These are phyloP conservation scores for Comarum palustre DNA, from an alignment of 306 rosid species.

Conservation along the genomic window DNA sequence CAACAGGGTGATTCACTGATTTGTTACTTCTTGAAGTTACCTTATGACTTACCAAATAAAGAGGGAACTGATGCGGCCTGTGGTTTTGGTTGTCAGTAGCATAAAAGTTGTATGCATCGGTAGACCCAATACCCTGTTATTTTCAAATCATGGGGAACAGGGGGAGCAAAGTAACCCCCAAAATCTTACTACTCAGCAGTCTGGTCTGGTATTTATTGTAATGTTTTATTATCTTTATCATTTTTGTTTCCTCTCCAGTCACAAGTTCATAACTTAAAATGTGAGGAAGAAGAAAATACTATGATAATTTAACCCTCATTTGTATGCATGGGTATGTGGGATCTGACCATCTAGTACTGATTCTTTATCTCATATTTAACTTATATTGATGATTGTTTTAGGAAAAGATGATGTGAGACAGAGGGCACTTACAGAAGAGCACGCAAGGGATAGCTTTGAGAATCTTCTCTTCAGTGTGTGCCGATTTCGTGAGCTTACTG, in stretches of 20 bases:
- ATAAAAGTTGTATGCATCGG: not conserved
- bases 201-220: not conserved
- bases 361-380: not conserved
- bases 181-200: not conserved
- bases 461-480: slow-evolving; percentile 90
- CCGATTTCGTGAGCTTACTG: slow-evolving; percentile 91
- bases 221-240: not conserved
- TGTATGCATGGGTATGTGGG: slow-evolving; percentile 1
- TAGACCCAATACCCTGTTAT: not conserved
- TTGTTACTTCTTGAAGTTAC: slow-evolving; percentile 1
- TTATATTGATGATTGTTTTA: slow-evolving; percentile 27
- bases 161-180: not conserved
- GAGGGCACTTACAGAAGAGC: slow-evolving; percentile 92
- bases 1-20: not conserved
- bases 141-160: not conserved
- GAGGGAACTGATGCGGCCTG: not conserved
- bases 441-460: slow-evolving; percentile 94
- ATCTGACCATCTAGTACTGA: not conserved
- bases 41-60: not conserved
- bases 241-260: slow-evolving; percentile 13
- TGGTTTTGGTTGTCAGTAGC: not conserved
- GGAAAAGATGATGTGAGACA: slow-evolving; percentile 64
- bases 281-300: not conserved
- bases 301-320: not conserved
- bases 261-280: not conserved